Evolutionary conservation across 805 yeast genomes (phyloP).

Genomic region (Tetrapisispora pingtungensis): DNA sequence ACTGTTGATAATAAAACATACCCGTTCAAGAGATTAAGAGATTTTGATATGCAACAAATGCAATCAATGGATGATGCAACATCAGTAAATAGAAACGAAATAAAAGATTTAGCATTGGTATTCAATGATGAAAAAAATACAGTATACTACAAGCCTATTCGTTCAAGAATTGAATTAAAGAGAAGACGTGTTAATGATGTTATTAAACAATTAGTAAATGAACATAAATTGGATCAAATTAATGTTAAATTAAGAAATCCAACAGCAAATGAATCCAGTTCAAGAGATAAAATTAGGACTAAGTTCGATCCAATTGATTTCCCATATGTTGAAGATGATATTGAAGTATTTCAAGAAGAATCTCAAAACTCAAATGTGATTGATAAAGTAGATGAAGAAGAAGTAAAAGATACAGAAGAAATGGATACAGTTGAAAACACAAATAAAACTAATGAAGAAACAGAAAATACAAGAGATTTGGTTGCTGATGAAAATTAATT

Average conservation of each 20-base stretch:
- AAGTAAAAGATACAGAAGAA: background rate
- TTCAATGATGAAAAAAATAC: conserved; percentile 44
- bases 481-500: background rate
- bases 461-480: background rate
- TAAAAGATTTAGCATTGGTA: conserved; percentile 53
- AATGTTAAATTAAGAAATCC: conserved; percentile 27
- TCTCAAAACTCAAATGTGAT: background rate
- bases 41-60: conserved; percentile 63
- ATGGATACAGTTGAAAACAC: background rate
- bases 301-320: conserved; percentile 63
- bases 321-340: conserved; percentile 17
- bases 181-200: conserved; percentile 61
- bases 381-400: background rate
- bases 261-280: conserved; percentile 34
- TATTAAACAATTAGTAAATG: conserved; percentile 35
- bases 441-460: background rate
- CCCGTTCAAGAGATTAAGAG: conserved; percentile 57
- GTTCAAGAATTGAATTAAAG: conserved; percentile 70
- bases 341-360: background rate
- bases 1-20: conserved; percentile 42
- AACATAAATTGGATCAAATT: conserved; percentile 46
- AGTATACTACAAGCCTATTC: conserved; percentile 70
- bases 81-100: conserved; percentile 8
- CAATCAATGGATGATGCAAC: conserved; percentile 6
- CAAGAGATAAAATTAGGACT: conserved; percentile 69